Percentiles rank a stretch among this genome's conserved stretches.
Evolutionary conservation across 192 early-diverging fungal species (phyloP).

Genomic region (Pilobolus umbonatus): DNA sequence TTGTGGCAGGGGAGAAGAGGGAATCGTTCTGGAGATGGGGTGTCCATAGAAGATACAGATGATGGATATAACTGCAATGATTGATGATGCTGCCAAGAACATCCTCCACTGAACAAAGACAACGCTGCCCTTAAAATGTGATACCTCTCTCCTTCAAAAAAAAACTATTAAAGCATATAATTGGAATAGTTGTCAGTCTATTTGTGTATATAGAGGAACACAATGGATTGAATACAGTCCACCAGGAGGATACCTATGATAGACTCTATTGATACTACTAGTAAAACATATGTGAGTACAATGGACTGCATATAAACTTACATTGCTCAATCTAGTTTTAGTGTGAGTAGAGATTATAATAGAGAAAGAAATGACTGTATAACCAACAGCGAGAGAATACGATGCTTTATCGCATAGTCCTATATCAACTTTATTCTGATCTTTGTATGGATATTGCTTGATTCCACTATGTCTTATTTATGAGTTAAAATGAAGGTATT

Average conservation of each 20-base stretch:
- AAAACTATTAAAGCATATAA: slow-evolving; percentile 40
- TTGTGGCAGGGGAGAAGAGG: slow-evolving; percentile 56
- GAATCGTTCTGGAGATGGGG: slow-evolving; percentile 44
- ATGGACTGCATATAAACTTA: background rate
- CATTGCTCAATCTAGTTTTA: slow-evolving; percentile 1
- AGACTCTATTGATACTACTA: slow-evolving; percentile 55
- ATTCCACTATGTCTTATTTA: too few species aligned
- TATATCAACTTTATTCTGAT: background rate
- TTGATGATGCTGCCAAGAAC: slow-evolving; percentile 43
- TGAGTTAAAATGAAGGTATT: too few species aligned
- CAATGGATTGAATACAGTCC: slow-evolving; percentile 48
- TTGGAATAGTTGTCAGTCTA: slow-evolving; percentile 48
- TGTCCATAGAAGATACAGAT: slow-evolving; percentile 59
- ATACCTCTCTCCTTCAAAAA: slow-evolving; percentile 37
- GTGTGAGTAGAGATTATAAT: slow-evolving; percentile 56
- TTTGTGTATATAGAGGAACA: slow-evolving; percentile 55
- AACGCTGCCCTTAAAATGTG: slow-evolving; percentile 61
- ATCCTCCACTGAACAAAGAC: slow-evolving; percentile 53
- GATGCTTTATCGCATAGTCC: slow-evolving; percentile 24
- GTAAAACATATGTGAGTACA: background rate
- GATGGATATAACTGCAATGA: slow-evolving; percentile 64
- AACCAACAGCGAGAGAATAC: slow-evolving; percentile 1
- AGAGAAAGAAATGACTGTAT: slow-evolving; percentile 49
- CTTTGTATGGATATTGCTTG: too few species aligned
- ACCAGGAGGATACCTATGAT: slow-evolving; percentile 54